A percentile compares a stretch with the other conserved stretches of the same genome.
Evolutionary conservation across 2,329 filamentous ascomycete species (phyloP).

Genomic region (Neophaeococcomyces aloes): DNA sequence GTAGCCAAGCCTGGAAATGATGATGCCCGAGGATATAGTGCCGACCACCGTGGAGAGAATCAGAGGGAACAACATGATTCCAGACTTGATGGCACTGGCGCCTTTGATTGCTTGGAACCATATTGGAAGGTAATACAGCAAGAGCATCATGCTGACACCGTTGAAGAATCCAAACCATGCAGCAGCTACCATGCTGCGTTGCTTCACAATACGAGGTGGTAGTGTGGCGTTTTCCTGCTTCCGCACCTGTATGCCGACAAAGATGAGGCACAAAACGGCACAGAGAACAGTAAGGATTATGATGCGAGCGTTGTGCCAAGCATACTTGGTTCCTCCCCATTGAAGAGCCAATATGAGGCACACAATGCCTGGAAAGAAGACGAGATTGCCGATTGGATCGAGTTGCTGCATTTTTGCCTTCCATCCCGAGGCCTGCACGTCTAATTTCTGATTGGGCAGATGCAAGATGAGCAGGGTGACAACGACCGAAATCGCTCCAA

Average conservation of each 20-base stretch:
- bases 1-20: slow-evolving; percentile 25
- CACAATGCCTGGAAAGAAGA: slow-evolving; percentile 50
- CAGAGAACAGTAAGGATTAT: slow-evolving; percentile 27
- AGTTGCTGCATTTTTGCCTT: slow-evolving; percentile 25
- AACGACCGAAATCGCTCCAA: slow-evolving; percentile 28
- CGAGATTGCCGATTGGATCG: slow-evolving; percentile 49
- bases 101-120: slow-evolving; percentile 37
- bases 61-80: slow-evolving; percentile 17
- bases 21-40: slow-evolving; percentile 16
- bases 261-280: slow-evolving; percentile 24
- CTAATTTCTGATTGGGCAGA: slow-evolving; percentile 18
- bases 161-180: slow-evolving; percentile 31
- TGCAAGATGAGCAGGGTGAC: slow-evolving; percentile 25
- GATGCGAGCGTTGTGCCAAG: slow-evolving; percentile 26
- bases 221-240: slow-evolving; percentile 49
- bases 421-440: slow-evolving; percentile 2
- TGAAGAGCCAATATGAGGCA: slow-evolving; percentile 53
- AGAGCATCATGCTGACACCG: slow-evolving; percentile 15
- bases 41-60: slow-evolving; percentile 16
- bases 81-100: slow-evolving; percentile 22
- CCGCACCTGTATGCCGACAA: slow-evolving; percentile 41
- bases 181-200: slow-evolving; percentile 43
- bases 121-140: slow-evolving; percentile 31
- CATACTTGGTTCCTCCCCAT: slow-evolving; percentile 35
- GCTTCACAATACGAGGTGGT: slow-evolving; percentile 42